Percentiles rank a stretch among this genome's conserved stretches.
Conservation (phyloP, 2,329 filamentous ascomycete genomes). For the Balansia obtecta region DNA sequence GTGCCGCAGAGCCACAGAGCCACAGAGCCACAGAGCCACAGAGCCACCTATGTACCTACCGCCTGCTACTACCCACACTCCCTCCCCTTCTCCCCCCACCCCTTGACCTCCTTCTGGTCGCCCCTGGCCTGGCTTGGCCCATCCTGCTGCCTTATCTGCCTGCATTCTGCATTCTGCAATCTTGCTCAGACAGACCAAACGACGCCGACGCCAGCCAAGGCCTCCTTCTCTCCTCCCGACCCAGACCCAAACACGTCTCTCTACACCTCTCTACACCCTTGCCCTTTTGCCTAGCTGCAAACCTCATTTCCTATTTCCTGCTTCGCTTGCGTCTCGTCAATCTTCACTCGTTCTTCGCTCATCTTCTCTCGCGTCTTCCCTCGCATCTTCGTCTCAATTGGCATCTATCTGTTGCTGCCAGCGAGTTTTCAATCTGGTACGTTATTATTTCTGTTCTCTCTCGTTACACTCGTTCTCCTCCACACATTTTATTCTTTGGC, state of each 20-base stretch:
- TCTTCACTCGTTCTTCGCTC: no score
- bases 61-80: no score
- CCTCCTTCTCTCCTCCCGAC: neutral
- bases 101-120: no score
- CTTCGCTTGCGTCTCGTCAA: neutral
- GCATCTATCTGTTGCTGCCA: neutral
- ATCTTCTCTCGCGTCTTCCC: no score
- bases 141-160: neutral
- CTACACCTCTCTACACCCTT: conserved; percentile 1
- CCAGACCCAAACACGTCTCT: neutral
- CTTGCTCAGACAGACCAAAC: neutral
- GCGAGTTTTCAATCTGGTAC: conserved; percentile 1
- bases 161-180: neutral
- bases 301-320: neutral
- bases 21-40: no score
- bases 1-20: no score
- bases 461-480: neutral
- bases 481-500: neutral
- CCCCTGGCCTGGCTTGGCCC: no score
- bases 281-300: neutral
- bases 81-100: no score
- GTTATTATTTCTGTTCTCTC: neutral
- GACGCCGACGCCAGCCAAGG: neutral
- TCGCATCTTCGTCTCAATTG: conserved; percentile 1
- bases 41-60: no score